A percentile compares a stretch with the other conserved stretches of the same genome.
Evolutionary conservation across 176 grass and related monocot genomes (phyloP).

Genomic region (Leersia perrieri): DNA sequence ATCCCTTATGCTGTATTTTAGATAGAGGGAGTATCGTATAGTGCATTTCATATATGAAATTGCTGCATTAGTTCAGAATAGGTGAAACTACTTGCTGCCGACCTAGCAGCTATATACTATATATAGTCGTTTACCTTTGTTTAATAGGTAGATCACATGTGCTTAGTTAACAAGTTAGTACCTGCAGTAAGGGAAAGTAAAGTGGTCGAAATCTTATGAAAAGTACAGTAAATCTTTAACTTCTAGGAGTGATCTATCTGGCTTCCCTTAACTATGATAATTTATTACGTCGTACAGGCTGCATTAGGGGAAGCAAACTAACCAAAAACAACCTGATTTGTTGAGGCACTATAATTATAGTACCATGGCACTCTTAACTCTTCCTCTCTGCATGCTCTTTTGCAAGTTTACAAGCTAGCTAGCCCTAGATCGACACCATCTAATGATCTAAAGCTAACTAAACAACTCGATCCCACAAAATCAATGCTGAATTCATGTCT

Average conservation of each 20-base stretch:
- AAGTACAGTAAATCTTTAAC: neutral
- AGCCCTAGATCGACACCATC: neutral
- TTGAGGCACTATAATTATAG: neutral
- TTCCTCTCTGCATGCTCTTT: neutral
- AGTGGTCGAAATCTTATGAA: neutral
- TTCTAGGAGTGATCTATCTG: neutral
- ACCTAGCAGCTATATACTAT: too few species aligned
- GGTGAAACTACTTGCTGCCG: neutral
- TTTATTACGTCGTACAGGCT: neutral
- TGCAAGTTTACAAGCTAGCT: neutral
- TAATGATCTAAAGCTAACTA: neutral
- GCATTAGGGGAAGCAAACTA: neutral
- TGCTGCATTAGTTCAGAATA: neutral
- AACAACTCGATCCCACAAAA: neutral
- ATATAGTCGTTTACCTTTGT: neutral
- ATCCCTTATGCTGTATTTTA: too few species aligned
- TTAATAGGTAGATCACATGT: neutral
- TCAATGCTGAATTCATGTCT: neutral
- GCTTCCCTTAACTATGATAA: neutral
- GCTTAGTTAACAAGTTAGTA: neutral
- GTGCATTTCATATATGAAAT: too few species aligned
- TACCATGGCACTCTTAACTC: neutral
- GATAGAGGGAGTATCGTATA: too few species aligned
- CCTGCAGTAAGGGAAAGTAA: neutral
- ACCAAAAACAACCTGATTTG: neutral